These are phyloP conservation scores for Termitomyces sp. DNA, from an alignment of 768 basidiomycete species.

Conservation along the genomic window DNA sequence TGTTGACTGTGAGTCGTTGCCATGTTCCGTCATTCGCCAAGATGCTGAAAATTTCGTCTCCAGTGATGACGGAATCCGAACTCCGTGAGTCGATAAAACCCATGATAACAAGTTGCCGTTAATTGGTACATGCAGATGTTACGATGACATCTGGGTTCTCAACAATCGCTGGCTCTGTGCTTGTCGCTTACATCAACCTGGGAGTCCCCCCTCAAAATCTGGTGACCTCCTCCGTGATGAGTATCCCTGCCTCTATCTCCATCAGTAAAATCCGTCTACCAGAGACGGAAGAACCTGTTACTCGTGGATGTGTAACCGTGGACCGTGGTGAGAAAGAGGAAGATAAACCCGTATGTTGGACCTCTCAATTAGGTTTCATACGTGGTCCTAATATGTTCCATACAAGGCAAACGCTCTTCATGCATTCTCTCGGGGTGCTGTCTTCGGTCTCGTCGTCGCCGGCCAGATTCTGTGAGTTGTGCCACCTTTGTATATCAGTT, in stretches of 20 bases:
- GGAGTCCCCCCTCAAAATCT: conserved; percentile 80
- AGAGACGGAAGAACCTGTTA: conserved; percentile 82
- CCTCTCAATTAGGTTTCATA: not conserved
- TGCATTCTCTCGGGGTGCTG: conserved; percentile 82
- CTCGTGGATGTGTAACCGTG: conserved; percentile 75
- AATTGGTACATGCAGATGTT: conserved; percentile 39
- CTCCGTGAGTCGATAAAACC: conserved; percentile 42
- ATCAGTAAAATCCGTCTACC: conserved; percentile 88
- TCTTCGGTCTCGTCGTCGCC: conserved; percentile 83
- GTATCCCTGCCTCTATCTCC: conserved; percentile 90
- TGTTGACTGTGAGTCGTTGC: conserved; percentile 48
- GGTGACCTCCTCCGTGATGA: conserved; percentile 90
- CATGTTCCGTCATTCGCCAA: conserved; percentile 5
- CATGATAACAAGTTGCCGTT: not conserved
- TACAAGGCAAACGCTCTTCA: conserved; percentile 74
- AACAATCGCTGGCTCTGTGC: conserved; percentile 88
- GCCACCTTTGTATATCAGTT: conserved; percentile 6
- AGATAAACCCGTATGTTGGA: conserved; percentile 43
- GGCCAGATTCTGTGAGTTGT: conserved; percentile 77
- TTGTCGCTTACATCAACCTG: conserved; percentile 76
- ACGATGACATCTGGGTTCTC: conserved; percentile 93
- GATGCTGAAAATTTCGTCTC: not conserved
- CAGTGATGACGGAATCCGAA: conserved; percentile 80
- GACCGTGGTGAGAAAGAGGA: conserved; percentile 70
- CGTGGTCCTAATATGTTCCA: not conserved